These are phyloP conservation scores for Fusarium anguioides DNA, from an alignment of 2,329 filamentous ascomycete genomes.

Conservation along the genomic window DNA sequence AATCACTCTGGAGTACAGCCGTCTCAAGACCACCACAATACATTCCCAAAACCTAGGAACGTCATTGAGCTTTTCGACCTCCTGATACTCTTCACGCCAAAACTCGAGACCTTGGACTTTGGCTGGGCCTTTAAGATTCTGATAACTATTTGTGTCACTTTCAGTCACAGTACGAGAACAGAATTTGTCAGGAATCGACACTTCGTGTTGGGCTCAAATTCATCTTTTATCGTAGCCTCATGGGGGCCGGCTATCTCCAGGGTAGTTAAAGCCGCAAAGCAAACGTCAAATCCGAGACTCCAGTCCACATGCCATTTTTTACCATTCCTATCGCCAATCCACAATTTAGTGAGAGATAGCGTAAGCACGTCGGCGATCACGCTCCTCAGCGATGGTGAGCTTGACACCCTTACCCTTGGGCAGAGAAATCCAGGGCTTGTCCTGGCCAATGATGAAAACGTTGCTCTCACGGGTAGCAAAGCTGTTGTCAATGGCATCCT, in stretches of 20 bases:
- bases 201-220: slow-evolving; percentile 49
- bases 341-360: slow-evolving; percentile 62
- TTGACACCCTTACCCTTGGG: slow-evolving; percentile 99
- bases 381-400: slow-evolving; percentile 98
- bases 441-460: slow-evolving; percentile 98
- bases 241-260: slow-evolving; percentile 51
- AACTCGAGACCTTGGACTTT: background rate
- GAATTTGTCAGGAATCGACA: slow-evolving; percentile 38
- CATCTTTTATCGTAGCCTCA: slow-evolving; percentile 53
- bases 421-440: slow-evolving; percentile 99
- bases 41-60: too few species aligned
- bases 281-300: slow-evolving; percentile 57
- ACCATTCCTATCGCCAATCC: slow-evolving; percentile 39
- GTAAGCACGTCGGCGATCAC: slow-evolving; percentile 90
- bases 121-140: too few species aligned
- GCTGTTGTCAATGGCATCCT: slow-evolving; percentile 99
- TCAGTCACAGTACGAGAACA: background rate
- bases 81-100: background rate
- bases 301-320: slow-evolving; percentile 53
- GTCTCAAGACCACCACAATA: too few species aligned
- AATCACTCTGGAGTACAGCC: too few species aligned
- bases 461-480: slow-evolving; percentile 99
- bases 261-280: slow-evolving; percentile 47
- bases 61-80: background rate
- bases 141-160: background rate